phyloP scores from a whole-genome alignment of 1,284 basidiomycete genomes.

The Termitomyces sp. region DNA sequence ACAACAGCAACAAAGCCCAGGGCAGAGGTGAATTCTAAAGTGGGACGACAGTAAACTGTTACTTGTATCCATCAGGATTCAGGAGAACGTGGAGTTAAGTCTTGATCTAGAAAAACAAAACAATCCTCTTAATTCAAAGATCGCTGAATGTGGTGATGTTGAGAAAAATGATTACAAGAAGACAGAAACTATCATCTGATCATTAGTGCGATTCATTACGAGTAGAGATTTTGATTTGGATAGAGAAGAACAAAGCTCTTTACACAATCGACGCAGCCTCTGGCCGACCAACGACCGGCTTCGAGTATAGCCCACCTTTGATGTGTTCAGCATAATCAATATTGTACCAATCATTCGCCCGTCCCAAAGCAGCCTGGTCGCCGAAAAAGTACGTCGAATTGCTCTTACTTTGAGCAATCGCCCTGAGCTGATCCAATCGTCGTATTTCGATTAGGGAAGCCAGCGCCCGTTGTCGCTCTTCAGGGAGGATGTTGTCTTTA shows the following conservation, averaged over 20 bases:
- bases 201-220: neutral
- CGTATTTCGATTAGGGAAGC: constrained; percentile 39
- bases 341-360: constrained; percentile 34
- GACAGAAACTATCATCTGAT: no score
- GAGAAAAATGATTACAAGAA: no score
- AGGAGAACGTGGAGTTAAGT: no score
- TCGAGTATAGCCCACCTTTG: constrained; percentile 31
- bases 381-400: constrained; percentile 55
- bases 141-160: no score
- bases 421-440: constrained; percentile 44
- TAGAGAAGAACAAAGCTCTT: neutral
- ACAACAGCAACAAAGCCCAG: neutral
- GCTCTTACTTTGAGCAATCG: constrained; percentile 41
- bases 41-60: no score
- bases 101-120: no score
- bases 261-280: neutral
- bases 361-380: constrained; percentile 33
- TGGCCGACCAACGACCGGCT: constrained; percentile 1
- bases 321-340: constrained; percentile 44
- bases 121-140: no score
- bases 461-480: constrained; percentile 34
- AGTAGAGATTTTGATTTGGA: neutral
- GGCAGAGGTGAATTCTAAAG: no score
- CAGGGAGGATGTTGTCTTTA: constrained; percentile 21
- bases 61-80: no score